Evolutionary conservation across 345 rosid species (phyloP).

Genomic region (Jatropha curcas): DNA sequence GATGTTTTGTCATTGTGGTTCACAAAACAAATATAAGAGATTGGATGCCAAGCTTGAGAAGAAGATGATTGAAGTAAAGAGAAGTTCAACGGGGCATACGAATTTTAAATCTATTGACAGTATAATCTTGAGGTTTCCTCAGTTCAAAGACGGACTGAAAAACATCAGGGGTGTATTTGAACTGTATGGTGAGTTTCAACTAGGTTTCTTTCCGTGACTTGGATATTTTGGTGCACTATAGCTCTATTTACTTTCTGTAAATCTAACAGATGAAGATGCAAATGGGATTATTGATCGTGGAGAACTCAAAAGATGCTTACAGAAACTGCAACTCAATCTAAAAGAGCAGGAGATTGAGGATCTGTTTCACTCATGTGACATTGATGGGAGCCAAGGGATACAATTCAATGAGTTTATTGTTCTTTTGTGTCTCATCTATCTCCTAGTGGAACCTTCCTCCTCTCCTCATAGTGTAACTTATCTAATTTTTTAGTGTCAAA

Average conservation of each 20-base stretch:
- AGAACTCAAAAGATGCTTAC: conserved; percentile 68
- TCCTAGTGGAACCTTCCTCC: conserved; percentile 55
- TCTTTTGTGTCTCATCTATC: conserved; percentile 73
- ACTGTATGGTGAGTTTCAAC: conserved; percentile 52
- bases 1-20: conserved; percentile 49
- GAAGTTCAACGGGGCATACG: conserved; percentile 37
- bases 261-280: conserved; percentile 55
- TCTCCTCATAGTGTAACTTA: conserved; percentile 31
- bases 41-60: conserved; percentile 66
- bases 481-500: neutral
- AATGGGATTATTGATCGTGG: conserved; percentile 67
- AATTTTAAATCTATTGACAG: conserved; percentile 65
- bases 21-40: conserved; percentile 54
- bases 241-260: neutral
- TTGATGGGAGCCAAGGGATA: conserved; percentile 74
- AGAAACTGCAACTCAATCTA: conserved; percentile 50
- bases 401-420: conserved; percentile 84
- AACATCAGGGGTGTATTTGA: conserved; percentile 63
- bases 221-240: neutral
- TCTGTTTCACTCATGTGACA: conserved; percentile 72
- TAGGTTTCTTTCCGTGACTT: conserved; percentile 4
- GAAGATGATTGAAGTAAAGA: conserved; percentile 68
- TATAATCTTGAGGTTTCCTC: conserved; percentile 72
- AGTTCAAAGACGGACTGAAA: conserved; percentile 58
- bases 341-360: conserved; percentile 70